Percentiles rank a stretch among this genome's conserved stretches.
Conservation (phyloP, 257 asterid genomes). For the Prunella vulgaris region DNA sequence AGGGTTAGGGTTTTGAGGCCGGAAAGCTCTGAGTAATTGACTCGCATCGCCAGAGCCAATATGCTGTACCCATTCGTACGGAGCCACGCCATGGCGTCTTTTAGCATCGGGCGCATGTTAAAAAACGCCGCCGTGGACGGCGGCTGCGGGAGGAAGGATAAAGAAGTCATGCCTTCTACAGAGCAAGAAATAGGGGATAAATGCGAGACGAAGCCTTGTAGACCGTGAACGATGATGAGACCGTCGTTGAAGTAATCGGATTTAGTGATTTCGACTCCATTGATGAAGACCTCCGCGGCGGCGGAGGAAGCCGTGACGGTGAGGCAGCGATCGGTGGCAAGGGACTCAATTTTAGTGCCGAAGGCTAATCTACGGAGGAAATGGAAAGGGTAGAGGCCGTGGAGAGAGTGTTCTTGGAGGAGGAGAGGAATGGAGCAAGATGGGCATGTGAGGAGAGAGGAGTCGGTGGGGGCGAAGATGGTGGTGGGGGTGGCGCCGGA, state of each 20-base stretch:
- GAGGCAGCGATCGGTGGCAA: constrained; percentile 62
- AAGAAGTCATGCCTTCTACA: constrained; percentile 49
- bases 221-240: constrained; percentile 47
- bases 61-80: constrained; percentile 56
- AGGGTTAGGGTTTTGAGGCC: constrained; percentile 52
- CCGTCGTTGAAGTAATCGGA: constrained; percentile 77
- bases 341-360: constrained; percentile 60
- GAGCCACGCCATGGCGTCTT: constrained; percentile 51
- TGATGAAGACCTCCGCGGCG: constrained; percentile 41
- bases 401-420: constrained; percentile 65
- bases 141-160: constrained; percentile 41
- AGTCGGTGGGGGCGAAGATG: constrained; percentile 63
- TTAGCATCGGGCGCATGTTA: constrained; percentile 46
- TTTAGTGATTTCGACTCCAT: constrained; percentile 54
- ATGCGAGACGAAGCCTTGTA: constrained; percentile 61
- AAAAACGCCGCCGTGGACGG: constrained; percentile 36
- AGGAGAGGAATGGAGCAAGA: constrained; percentile 61
- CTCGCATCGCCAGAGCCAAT: constrained; percentile 57
- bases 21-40: constrained; percentile 44
- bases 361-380: constrained; percentile 53
- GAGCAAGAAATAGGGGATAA: constrained; percentile 67
- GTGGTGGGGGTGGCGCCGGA: constrained; percentile 51
- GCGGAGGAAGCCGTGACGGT: constrained; percentile 43
- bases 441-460: constrained; percentile 70
- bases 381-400: constrained; percentile 60